phyloP scores from a whole-genome alignment of 163 green algal species.

The Chlamydomonas reinhardtii region DNA sequence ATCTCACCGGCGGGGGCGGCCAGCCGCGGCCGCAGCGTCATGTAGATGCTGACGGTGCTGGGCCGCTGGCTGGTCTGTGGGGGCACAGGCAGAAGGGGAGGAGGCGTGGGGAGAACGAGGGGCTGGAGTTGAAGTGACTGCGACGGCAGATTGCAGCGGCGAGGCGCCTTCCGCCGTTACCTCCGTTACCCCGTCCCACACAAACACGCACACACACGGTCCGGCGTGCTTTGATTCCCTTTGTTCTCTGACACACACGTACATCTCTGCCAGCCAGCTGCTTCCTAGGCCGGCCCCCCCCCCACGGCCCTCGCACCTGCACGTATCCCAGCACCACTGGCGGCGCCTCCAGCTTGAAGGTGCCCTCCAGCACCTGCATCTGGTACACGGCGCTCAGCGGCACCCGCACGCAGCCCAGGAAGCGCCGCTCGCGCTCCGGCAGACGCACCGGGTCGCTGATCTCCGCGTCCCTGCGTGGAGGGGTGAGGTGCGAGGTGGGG shows the following conservation, averaged over 20 bases:
- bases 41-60: constrained; percentile 54
- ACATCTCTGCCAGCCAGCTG: too few relatives aligned
- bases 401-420: constrained; percentile 67
- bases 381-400: constrained; percentile 70
- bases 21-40: constrained; percentile 64
- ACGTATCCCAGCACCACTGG: constrained; percentile 68
- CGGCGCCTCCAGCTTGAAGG: constrained; percentile 63
- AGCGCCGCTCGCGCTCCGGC: constrained; percentile 69
- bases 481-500: too few relatives aligned
- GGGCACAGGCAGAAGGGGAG: not conserved
- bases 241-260: too few relatives aligned
- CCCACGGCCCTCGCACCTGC: not conserved
- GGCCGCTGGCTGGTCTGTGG: constrained; percentile 53
- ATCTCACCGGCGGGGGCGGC: constrained; percentile 48
- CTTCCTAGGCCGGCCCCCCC: too few relatives aligned
- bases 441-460: constrained; percentile 56
- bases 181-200: too few relatives aligned
- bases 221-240: too few relatives aligned
- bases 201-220: too few relatives aligned
- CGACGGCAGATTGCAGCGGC: too few relatives aligned
- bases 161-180: too few relatives aligned
- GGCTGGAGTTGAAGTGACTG: too few relatives aligned
- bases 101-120: not conserved
- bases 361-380: constrained; percentile 64
- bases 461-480: constrained; percentile 20